Evolutionary conservation across 345 rosid species (phyloP).

Genomic region (Tarenaya hassleriana): DNA sequence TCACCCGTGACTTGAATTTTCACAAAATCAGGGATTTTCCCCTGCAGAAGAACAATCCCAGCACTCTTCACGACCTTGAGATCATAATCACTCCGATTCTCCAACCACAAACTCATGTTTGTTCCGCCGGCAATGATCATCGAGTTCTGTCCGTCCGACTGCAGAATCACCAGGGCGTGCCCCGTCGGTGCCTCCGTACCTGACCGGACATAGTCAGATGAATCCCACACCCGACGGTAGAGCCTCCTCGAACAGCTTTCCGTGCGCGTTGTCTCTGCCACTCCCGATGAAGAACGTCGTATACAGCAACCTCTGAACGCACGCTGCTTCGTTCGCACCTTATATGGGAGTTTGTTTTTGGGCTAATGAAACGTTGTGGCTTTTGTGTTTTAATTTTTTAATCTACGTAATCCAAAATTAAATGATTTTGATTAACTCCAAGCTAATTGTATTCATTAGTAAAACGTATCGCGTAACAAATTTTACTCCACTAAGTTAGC

Average conservation of each 20-base stretch:
- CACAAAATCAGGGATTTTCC: conserved; percentile 89
- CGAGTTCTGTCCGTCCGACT: conserved; percentile 78
- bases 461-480: too few species aligned
- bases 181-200: conserved; percentile 64
- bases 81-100: conserved; percentile 39
- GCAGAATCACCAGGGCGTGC: conserved; percentile 98
- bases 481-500: too few species aligned
- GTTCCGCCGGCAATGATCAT: conserved; percentile 93
- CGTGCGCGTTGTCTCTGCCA: conserved; percentile 75
- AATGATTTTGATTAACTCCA: too few species aligned
- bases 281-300: conserved; percentile 83
- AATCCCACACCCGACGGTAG: conserved; percentile 56
- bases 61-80: conserved; percentile 68
- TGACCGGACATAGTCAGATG: conserved; percentile 39
- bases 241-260: conserved; percentile 57
- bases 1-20: conserved; percentile 88
- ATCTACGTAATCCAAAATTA: too few species aligned
- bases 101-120: conserved; percentile 78
- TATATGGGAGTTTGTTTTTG: too few species aligned
- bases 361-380: too few species aligned
- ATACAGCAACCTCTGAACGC: conserved; percentile 61
- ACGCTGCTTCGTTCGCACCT: conserved; percentile 95
- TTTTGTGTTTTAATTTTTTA: too few species aligned
- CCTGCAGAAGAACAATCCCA: conserved; percentile 79
- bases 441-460: too few species aligned